Evolutionary conservation across 116 monocot genomes (phyloP), one percentile per base, ranked within the genome.

Genomic region (Zostera marina): DNA sequence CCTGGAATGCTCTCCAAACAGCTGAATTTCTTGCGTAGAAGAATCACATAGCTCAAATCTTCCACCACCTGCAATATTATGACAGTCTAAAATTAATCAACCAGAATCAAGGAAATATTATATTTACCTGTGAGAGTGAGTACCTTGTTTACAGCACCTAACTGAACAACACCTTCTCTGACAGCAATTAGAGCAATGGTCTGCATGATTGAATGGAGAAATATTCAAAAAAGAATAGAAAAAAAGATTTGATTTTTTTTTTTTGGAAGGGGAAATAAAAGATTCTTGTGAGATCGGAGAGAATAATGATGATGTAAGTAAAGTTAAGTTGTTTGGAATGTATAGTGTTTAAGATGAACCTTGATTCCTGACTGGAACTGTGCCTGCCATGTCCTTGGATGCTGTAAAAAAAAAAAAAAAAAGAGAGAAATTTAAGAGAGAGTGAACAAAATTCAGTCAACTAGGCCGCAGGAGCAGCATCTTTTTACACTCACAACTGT

Each of bases 1-100:
- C 87, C 87, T 3, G 87, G 87, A 61, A 87, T 87, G 82, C 79
- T 82, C 66, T 82, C 82, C 9, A 87, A 74, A 64, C 77, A 87
- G 60, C 58, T 61, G 65, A 87, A 87, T 69, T 77, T 82, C 66
- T 81, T 81, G 16, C 87, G 70, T 12, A 87, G 76, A 10, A 70
- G 56, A 20, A 82, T 77, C 39, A 82, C 76, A 52, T 71, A 87
- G 72, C 70, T 77, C 54, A 87, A 26, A 63, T 87, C 87, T 66
- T 87, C 87, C 66, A 60, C 42, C 17, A 87, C 87, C 87, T 87
- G 63, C 45, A 56, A 22, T 19, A 43, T 20, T 53, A n/a, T n/a
- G n/a, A n/a, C n/a, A n/a, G n/a, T n/a, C 32, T 5, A 32, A 32
- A 32, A 32, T 32, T 32, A n/a, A n/a, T n/a, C n/a, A n/a, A n/a